A percentile compares a stretch with the other conserved stretches of the same genome.
These are phyloP conservation scores for Geosmithia flava DNA, from an alignment of 2,329 filamentous ascomycete genomes.

Conservation along the genomic window DNA sequence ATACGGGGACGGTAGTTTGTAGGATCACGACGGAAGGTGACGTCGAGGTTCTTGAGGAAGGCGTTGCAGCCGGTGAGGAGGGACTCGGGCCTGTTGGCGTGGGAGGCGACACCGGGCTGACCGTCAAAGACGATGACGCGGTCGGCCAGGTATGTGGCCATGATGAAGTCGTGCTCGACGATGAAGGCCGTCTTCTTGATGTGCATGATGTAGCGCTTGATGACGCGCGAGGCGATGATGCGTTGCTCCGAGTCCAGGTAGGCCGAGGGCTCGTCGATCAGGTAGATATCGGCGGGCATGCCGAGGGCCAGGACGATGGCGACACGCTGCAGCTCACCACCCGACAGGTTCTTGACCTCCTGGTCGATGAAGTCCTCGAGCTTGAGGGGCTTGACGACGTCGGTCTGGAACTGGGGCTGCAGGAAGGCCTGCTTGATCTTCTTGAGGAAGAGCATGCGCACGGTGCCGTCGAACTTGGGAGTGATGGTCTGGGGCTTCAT, in stretches of 20 bases:
- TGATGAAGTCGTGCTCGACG: constrained; percentile 99
- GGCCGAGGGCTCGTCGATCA: constrained; percentile 94
- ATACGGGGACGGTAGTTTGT: constrained; percentile 94
- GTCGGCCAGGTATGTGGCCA: constrained; percentile 68
- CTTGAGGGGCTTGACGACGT: constrained; percentile 98
- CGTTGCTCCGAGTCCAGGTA: constrained; percentile 99
- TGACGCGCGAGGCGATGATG: constrained; percentile 93
- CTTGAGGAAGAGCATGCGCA: constrained; percentile 98
- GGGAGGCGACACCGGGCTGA: constrained; percentile 75
- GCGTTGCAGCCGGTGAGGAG: constrained; percentile 91
- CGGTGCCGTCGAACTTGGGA: constrained; percentile 93
- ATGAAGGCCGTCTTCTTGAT: constrained; percentile 99
- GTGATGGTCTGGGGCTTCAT: constrained; percentile 99
- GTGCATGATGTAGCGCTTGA: constrained; percentile 99
- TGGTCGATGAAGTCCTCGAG: constrained; percentile 99
- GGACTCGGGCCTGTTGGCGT: constrained; percentile 82
- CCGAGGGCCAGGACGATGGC: constrained; percentile 96
- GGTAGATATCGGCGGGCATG: constrained; percentile 91
- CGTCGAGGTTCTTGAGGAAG: constrained; percentile 92
- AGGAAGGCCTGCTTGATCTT: constrained; percentile 97
- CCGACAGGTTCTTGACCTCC: constrained; percentile 96
- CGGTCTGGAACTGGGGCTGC: constrained; percentile 96
- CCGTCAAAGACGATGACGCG: constrained; percentile 98
- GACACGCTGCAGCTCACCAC: constrained; percentile 98
- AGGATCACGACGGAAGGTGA: constrained; percentile 96